These are phyloP conservation scores for Tagetes patula DNA, from an alignment of 129 eudicot genomes.

Conservation along the genomic window DNA sequence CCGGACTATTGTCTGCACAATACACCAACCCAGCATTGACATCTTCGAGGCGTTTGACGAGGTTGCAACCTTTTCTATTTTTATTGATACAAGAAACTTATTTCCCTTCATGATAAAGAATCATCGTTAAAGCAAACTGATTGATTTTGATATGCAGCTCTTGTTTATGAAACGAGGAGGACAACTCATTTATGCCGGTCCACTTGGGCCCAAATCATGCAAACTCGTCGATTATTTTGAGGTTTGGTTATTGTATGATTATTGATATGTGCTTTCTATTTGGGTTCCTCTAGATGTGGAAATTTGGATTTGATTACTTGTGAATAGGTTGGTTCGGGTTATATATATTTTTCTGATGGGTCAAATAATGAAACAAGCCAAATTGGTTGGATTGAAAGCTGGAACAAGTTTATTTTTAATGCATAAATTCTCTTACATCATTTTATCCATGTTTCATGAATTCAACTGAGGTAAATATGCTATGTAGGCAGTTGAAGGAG, in stretches of 20 bases:
- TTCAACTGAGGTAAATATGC: conserved; percentile 15
- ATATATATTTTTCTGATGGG: not conserved
- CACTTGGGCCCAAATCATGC: conserved; percentile 81
- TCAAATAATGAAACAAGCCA: not conserved
- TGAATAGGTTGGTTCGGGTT: not conserved
- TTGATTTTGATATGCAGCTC: conserved; percentile 53
- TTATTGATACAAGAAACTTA: conserved; percentile 3
- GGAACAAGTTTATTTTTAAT: not conserved
- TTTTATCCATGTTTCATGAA: not conserved
- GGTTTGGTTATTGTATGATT: conserved; percentile 44
- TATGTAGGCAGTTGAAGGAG: conserved; percentile 82
- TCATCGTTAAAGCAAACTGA: not conserved
- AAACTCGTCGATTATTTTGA: conserved; percentile 83
- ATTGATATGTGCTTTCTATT: not conserved
- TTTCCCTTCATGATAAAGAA: not conserved
- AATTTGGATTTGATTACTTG: not conserved
- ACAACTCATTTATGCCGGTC: conserved; percentile 93
- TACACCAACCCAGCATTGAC: conserved; percentile 97
- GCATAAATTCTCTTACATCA: conserved; percentile 4
- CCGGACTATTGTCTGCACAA: conserved; percentile 93
- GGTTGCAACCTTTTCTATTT: conserved; percentile 38
- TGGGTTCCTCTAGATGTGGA: not conserved
- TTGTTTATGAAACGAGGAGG: conserved; percentile 97
- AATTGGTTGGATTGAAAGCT: not conserved
- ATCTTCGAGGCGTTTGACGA: conserved; percentile 97